phyloP scores from a whole-genome alignment of 2,329 filamentous ascomycete species.

The Penicillium griseofulvum region DNA sequence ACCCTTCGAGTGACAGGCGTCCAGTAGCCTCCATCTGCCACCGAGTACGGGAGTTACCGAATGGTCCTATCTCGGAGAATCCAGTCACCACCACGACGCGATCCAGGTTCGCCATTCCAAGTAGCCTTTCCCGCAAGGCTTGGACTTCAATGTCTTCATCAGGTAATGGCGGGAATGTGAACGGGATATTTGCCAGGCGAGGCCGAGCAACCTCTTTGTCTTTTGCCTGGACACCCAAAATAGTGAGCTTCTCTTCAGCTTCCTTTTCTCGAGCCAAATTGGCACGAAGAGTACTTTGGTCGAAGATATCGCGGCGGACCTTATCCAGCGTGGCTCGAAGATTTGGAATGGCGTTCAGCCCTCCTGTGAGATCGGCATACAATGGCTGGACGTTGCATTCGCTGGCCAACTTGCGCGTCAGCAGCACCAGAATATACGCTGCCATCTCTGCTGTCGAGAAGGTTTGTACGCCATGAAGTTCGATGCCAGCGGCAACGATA shows the following conservation, averaged over 20 bases:
- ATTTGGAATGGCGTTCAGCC: conserved; percentile 29
- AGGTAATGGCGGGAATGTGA: not conserved
- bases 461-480: conserved; percentile 39
- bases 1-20: conserved; percentile 93
- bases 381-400: conserved; percentile 37
- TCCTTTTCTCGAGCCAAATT: not conserved
- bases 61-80: conserved; percentile 76
- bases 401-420: conserved; percentile 28
- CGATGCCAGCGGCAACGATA: conserved; percentile 39
- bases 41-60: conserved; percentile 93
- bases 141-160: not conserved
- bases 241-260: not conserved
- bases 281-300: not conserved
- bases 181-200: not conserved
- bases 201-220: not conserved
- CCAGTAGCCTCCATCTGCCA: conserved; percentile 99
- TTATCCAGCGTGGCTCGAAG: conserved; percentile 24
- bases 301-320: conserved; percentile 11
- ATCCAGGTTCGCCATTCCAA: conserved; percentile 85
- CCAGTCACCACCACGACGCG: conserved; percentile 97
- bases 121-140: not conserved
- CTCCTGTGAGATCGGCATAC: conserved; percentile 42
- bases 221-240: not conserved
- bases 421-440: conserved; percentile 38
- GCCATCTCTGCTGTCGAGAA: conserved; percentile 47